Evolutionary conservation across 2,329 filamentous ascomycete species (phyloP).

Genomic region (Aspergillus tamarii): DNA sequence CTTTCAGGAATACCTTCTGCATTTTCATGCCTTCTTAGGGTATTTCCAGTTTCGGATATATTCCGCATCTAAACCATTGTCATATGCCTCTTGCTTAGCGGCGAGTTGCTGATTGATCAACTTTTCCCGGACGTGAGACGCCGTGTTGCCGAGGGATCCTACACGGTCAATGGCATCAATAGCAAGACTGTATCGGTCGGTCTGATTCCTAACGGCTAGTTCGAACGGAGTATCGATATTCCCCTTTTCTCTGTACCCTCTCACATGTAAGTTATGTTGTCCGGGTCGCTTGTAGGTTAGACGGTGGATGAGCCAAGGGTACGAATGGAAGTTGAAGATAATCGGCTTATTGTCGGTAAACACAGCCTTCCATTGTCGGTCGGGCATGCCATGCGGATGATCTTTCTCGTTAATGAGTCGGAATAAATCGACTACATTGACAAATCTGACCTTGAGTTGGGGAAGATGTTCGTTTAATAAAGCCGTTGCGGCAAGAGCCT

Average conservation of each 20-base stretch:
- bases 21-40: background rate
- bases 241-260: slow-evolving; percentile 80
- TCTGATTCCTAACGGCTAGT: slow-evolving; percentile 75
- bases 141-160: slow-evolving; percentile 64
- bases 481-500: slow-evolving; percentile 74
- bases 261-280: slow-evolving; percentile 69
- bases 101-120: slow-evolving; percentile 67
- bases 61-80: slow-evolving; percentile 70
- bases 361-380: slow-evolving; percentile 67
- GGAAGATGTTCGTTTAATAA: slow-evolving; percentile 73
- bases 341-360: slow-evolving; percentile 74
- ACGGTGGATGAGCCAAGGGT: slow-evolving; percentile 78
- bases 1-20: no score
- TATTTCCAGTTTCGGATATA: slow-evolving; percentile 64
- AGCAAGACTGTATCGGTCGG: slow-evolving; percentile 75
- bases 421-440: slow-evolving; percentile 81
- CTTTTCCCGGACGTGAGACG: slow-evolving; percentile 63
- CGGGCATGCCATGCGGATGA: slow-evolving; percentile 73
- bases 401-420: slow-evolving; percentile 71
- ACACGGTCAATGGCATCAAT: slow-evolving; percentile 76
- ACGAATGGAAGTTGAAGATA: slow-evolving; percentile 84
- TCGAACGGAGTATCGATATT: slow-evolving; percentile 83
- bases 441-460: slow-evolving; percentile 73
- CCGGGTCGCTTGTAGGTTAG: slow-evolving; percentile 76
- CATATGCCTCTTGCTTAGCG: slow-evolving; percentile 67